Evolutionary conservation across 768 basidiomycete species (phyloP), one percentile per base, ranked within the genome.

Genomic region (Russula ochroleuca): DNA sequence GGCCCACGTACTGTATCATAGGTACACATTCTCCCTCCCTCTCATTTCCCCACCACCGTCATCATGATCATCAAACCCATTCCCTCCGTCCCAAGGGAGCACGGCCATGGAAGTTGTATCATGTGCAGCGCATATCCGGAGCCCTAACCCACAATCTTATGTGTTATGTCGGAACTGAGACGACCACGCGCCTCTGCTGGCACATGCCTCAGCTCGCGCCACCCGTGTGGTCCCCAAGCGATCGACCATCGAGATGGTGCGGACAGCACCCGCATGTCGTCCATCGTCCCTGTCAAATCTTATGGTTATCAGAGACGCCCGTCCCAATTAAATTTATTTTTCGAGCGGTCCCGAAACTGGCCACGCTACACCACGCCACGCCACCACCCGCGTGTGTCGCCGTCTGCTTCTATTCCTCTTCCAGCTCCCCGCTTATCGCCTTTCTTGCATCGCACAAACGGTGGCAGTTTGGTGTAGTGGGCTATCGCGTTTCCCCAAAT

Each of bases 241-340:
- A 61, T 61, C 59, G 59, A 61, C 51, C 49, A 28, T 59, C 57
- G 35, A 59, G 33, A 49, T 49, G 28, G 19, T 2, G 28, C 25
- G 37, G 21, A 19, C 23, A 5, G 23, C 55, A 21, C 28, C 21
- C n/a, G 15, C 57, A 17, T 45, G 40, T 19, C n/a, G 19, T 25
- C 5, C n/a, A 13, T 45, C 41, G 23, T 19, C n/a, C n/a, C 31
- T 41, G 37, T 40, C 54, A 40, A 55, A 40, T 55, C 54, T 55
- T 38, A 54, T 14, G 38, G 48, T 49, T 28, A 49, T 49, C 23
- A 28, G 4, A 28, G 6, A 5, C 43, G 43, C 43, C 43, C 43
- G 43, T n/a, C 1, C 10, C n/a, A 45, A 47, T 47, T 47, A 47
- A 47, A 51, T 51, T 50, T 28, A 33, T 33, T 51, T 51, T 49